phyloP scores from a whole-genome alignment of 1,139 yeast genomes.

The Kluyveromyces sp. region DNA sequence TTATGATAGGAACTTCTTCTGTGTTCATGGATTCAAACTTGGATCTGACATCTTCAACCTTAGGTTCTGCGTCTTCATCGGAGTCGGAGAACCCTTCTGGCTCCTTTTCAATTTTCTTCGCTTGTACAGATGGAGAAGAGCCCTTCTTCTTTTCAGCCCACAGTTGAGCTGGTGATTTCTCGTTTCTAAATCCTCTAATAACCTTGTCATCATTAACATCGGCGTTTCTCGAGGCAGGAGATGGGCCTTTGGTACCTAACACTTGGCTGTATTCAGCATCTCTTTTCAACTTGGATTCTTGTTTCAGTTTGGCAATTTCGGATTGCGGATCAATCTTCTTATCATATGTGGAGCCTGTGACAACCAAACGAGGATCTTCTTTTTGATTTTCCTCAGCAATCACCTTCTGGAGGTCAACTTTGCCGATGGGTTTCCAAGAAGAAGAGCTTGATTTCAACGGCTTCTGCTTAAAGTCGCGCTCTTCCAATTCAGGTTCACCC shows the following conservation, averaged over 20 bases:
- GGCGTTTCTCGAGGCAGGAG: slow-evolving; percentile 27
- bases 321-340: slow-evolving; percentile 21
- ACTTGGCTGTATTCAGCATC: slow-evolving; percentile 34
- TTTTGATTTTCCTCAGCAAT: slow-evolving; percentile 36
- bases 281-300: slow-evolving; percentile 45
- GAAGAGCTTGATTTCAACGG: slow-evolving; percentile 51
- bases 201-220: slow-evolving; percentile 39
- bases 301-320: slow-evolving; percentile 32
- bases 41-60: slow-evolving; percentile 10
- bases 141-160: slow-evolving; percentile 88
- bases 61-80: slow-evolving; percentile 30
- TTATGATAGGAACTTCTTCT: slow-evolving; percentile 4
- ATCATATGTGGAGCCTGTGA: slow-evolving; percentile 9
- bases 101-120: slow-evolving; percentile 11
- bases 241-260: slow-evolving; percentile 50
- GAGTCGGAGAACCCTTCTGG: slow-evolving; percentile 30
- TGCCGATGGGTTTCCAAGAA: slow-evolving; percentile 51
- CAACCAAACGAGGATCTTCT: slow-evolving; percentile 35
- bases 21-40: slow-evolving; percentile 1
- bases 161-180: slow-evolving; percentile 88
- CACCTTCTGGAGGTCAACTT: slow-evolving; percentile 41
- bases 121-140: slow-evolving; percentile 6
- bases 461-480: slow-evolving; percentile 56
- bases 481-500: slow-evolving; percentile 60
- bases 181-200: slow-evolving; percentile 60